Evolutionary conservation across 345 rosid genomes (phyloP).

Genomic region (Citrus unshiu): DNA sequence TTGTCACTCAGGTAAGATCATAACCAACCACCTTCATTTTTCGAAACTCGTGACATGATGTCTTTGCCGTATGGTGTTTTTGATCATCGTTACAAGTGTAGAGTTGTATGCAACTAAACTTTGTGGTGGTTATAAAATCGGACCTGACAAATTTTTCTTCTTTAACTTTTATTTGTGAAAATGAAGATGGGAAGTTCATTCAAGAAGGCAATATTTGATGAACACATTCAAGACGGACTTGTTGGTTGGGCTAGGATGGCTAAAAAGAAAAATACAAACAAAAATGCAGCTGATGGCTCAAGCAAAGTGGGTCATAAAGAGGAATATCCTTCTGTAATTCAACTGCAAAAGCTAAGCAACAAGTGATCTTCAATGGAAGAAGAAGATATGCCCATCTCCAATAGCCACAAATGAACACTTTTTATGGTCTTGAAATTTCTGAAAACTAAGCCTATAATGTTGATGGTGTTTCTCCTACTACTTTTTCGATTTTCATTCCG

Average conservation of each 20-base stretch:
- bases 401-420: not conserved
- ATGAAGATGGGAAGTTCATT: conserved; percentile 85
- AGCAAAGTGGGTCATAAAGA: conserved; percentile 10
- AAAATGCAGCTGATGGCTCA: conserved; percentile 35
- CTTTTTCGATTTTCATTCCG: not conserved
- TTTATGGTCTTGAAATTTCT: not conserved
- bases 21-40: too few relatives aligned
- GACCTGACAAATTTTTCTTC: not conserved
- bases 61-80: too few relatives aligned
- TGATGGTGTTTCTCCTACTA: not conserved
- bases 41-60: too few relatives aligned
- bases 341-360: conserved; percentile 3
- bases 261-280: conserved; percentile 33
- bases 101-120: not conserved
- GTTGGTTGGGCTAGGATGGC: conserved; percentile 77
- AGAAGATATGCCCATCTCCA: conserved; percentile 4
- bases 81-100: not conserved
- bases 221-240: conserved; percentile 54
- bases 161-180: not conserved
- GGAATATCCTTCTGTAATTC: conserved; percentile 13
- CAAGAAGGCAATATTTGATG: conserved; percentile 73
- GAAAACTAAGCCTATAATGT: not conserved
- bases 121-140: not conserved
- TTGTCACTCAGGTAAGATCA: conserved; percentile 4
- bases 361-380: conserved; percentile 6